Conservation (phyloP, 2,329 filamentous ascomycete genomes). For the Shiraia sp. region DNA sequence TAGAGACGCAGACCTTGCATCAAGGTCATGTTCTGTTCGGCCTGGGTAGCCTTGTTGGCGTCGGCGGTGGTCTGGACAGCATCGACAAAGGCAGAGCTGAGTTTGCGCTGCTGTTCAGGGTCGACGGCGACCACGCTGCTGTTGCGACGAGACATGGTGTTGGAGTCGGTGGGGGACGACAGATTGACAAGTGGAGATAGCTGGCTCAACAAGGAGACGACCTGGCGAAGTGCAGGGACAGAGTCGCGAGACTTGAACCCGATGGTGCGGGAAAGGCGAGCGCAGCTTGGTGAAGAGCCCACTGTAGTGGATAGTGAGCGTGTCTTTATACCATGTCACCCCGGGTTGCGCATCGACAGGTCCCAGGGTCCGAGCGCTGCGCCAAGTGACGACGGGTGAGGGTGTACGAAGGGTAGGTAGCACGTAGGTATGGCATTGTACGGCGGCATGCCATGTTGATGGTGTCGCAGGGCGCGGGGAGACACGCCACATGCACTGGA, state of each 20-base stretch:
- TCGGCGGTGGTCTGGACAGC: slow-evolving; percentile 31
- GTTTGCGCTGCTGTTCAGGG: slow-evolving; percentile 32
- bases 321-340: no score
- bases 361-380: neutral
- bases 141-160: slow-evolving; percentile 38
- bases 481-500: slow-evolving; percentile 11
- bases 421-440: no score
- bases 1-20: slow-evolving; percentile 77
- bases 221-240: neutral
- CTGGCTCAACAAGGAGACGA: neutral
- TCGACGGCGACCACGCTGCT: slow-evolving; percentile 39
- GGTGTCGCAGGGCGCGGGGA: slow-evolving; percentile 30
- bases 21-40: slow-evolving; percentile 58
- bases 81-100: slow-evolving; percentile 34
- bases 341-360: no score
- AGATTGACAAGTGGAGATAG: neutral
- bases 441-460: slow-evolving; percentile 1
- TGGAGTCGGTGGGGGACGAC: slow-evolving; percentile 3
- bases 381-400: no score
- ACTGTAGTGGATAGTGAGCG: neutral
- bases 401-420: no score
- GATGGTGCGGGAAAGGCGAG: no score
- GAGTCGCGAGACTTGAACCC: neutral
- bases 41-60: slow-evolving; percentile 45
- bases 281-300: neutral